Evolutionary conservation across 805 yeast genomes (phyloP).

Genomic region (Saccharomycopsis schoenii): DNA sequence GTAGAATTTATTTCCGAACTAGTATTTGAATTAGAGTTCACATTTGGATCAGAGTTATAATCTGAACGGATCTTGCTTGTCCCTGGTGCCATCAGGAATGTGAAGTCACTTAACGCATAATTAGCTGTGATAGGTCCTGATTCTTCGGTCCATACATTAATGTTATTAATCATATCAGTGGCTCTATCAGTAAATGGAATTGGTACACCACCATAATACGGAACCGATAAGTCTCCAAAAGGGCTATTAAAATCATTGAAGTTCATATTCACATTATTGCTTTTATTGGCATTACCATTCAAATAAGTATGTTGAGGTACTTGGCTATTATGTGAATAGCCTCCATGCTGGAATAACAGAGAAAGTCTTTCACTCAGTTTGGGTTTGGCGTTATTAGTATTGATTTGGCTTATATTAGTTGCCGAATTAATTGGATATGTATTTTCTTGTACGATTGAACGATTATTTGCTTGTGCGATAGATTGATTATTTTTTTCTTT

Average conservation of each 20-base stretch:
- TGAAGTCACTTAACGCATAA: constrained; percentile 14
- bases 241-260: neutral
- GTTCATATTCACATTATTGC: neutral
- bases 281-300: neutral
- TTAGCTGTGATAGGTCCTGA: constrained; percentile 26
- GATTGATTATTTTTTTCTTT: neutral
- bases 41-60: neutral
- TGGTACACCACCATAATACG: neutral
- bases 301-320: neutral
- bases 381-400: neutral
- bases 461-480: neutral
- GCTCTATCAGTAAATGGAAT: constrained; percentile 34
- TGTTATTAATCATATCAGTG: constrained; percentile 50
- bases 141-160: constrained; percentile 50
- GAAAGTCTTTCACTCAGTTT: neutral
- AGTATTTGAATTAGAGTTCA: neutral
- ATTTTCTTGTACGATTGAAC: neutral
- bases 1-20: neutral
- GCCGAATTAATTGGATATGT: neutral
- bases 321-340: neutral
- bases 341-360: neutral
- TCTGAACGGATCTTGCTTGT: neutral
- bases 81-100: constrained; percentile 24
- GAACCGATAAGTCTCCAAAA: neutral
- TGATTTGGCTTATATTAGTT: neutral